A percentile compares a stretch with the other conserved stretches of the same genome.
phyloP scores from a whole-genome alignment of 2,329 filamentous ascomycete genomes.

The Ophiostoma novo-ulmi region DNA sequence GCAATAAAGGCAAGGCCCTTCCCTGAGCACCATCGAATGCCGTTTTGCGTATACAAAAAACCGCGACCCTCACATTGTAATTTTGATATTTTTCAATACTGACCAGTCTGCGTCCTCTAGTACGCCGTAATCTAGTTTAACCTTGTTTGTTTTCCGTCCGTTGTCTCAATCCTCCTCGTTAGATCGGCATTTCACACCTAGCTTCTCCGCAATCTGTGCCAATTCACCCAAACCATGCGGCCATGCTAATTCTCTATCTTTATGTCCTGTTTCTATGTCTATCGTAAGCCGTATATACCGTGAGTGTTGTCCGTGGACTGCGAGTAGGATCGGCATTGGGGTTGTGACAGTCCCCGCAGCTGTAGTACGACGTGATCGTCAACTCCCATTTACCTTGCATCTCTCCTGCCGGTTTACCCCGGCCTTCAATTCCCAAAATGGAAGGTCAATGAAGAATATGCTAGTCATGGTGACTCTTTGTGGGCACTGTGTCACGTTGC shows the following conservation, averaged over 20 bases:
- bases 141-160: constrained; percentile 2
- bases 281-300: neutral
- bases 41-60: neutral
- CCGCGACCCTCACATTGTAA: neutral
- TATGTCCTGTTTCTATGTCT: neutral
- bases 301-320: neutral
- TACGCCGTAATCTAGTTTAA: neutral
- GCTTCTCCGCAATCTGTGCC: neutral
- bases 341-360: neutral
- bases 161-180: neutral
- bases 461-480: neutral
- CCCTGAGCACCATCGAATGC: neutral
- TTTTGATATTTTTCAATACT: neutral
- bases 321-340: neutral
- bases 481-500: neutral
- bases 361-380: neutral
- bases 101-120: neutral
- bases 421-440: neutral
- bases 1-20: neutral
- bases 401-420: neutral
- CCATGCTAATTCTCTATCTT: neutral
- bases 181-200: neutral
- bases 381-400: neutral
- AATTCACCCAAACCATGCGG: neutral
- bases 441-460: neutral